phyloP scores from a whole-genome alignment of 129 eudicot species.

The Saposhnikovia divaricata region DNA sequence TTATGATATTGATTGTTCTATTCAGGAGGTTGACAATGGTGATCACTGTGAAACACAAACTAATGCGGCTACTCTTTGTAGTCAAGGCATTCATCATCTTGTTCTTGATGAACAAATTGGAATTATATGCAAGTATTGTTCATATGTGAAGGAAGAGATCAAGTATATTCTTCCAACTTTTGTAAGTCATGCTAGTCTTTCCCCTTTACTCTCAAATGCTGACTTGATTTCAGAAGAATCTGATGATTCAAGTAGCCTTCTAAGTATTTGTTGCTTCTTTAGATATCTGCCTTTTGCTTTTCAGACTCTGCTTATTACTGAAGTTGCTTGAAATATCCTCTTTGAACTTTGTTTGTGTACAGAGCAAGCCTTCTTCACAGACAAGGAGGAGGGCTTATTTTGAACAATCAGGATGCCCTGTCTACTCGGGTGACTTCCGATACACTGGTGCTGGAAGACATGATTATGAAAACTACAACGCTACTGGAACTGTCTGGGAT shows the following conservation, averaged over 20 bases:
- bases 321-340: background rate
- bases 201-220: background rate
- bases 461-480: conserved; percentile 1
- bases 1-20: background rate
- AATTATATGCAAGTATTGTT: conserved; percentile 32
- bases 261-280: background rate
- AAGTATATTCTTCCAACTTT: conserved; percentile 28
- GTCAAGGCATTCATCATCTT: conserved; percentile 22
- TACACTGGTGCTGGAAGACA: background rate
- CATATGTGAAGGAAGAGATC: conserved; percentile 28
- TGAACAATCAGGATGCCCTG: conserved; percentile 5
- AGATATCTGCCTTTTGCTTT: background rate
- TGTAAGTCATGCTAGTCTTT: conserved; percentile 23
- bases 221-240: background rate
- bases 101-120: conserved; percentile 47
- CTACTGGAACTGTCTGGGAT: conserved; percentile 44
- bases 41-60: background rate
- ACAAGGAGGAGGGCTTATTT: conserved; percentile 4
- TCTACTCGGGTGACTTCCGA: conserved; percentile 1
- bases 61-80: background rate
- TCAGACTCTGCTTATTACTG: background rate
- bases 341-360: background rate
- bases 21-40: conserved; percentile 31
- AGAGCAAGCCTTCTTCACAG: conserved; percentile 8
- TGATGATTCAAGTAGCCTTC: background rate